Evolutionary conservation across 345 rosid genomes (phyloP).

Genomic region (Kernera saxatilis): DNA sequence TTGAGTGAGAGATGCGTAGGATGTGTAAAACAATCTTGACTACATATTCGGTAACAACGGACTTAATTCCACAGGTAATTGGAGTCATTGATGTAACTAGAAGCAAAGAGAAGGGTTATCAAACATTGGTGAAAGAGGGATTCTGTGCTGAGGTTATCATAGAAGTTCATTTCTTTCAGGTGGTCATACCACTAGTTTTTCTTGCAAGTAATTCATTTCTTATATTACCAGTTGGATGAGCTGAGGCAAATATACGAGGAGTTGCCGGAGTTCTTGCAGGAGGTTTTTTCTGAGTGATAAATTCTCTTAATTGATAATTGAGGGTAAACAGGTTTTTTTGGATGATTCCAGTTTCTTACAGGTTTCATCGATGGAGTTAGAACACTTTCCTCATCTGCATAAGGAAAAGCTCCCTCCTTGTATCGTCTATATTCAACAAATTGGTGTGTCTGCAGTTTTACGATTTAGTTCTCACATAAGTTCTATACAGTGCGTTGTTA

Average conservation of each 20-base stretch:
- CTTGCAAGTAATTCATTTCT: slow-evolving; percentile 1
- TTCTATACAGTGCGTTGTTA: not conserved
- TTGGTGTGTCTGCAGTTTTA: slow-evolving; percentile 51
- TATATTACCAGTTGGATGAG: slow-evolving; percentile 69
- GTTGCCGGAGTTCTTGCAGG: slow-evolving; percentile 80
- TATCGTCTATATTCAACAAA: slow-evolving; percentile 77
- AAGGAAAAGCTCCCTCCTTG: slow-evolving; percentile 54
- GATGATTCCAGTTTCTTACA: slow-evolving; percentile 29
- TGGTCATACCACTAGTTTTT: not conserved
- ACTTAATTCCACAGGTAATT: slow-evolving; percentile 48
- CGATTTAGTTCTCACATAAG: not conserved
- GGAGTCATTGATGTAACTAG: slow-evolving; percentile 86
- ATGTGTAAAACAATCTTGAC: not conserved
- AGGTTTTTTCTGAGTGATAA: slow-evolving; percentile 47
- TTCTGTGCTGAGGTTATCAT: slow-evolving; percentile 82
- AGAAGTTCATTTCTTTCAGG: slow-evolving; percentile 2
- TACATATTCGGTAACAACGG: slow-evolving; percentile 1
- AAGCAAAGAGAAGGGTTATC: slow-evolving; percentile 79
- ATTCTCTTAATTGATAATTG: slow-evolving; percentile 3
- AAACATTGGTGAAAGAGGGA: slow-evolving; percentile 80
- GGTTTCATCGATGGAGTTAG: slow-evolving; percentile 74
- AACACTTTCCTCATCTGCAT: slow-evolving; percentile 53
- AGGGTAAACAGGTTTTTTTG: slow-evolving; percentile 5
- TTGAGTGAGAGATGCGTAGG: slow-evolving; percentile 3
- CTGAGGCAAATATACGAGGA: slow-evolving; percentile 91